A percentile compares a stretch with the other conserved stretches of the same genome.
Evolutionary conservation across 1,139 yeast genomes (phyloP).

Genomic region (Suhomyces kunorum): DNA sequence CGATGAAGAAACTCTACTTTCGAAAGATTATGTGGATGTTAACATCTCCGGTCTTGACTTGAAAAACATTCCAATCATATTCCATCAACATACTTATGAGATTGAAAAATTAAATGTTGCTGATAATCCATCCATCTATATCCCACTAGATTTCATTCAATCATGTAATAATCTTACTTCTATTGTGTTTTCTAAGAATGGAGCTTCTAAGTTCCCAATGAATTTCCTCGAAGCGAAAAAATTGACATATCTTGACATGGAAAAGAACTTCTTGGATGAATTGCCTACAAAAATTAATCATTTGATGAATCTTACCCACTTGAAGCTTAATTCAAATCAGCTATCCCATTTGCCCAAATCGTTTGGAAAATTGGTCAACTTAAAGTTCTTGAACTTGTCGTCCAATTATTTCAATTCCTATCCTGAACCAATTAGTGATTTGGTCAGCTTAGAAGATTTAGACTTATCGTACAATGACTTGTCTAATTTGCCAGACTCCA

Average conservation of each 20-base stretch:
- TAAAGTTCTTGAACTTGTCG: constrained; percentile 69
- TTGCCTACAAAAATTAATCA: constrained; percentile 61
- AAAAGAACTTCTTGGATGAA: constrained; percentile 70
- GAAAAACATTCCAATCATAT: constrained; percentile 80
- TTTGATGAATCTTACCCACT: constrained; percentile 53
- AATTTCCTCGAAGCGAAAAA: constrained; percentile 70
- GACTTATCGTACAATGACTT: constrained; percentile 85
- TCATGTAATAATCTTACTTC: constrained; percentile 71
- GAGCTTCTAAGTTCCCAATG: constrained; percentile 71
- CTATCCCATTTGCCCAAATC: constrained; percentile 64
- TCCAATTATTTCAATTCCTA: constrained; percentile 73
- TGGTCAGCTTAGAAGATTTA: constrained; percentile 61
- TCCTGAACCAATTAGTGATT: constrained; percentile 68
- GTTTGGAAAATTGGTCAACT: constrained; percentile 54
- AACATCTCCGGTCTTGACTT: constrained; percentile 73
- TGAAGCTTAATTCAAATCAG: constrained; percentile 73
- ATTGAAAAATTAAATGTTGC: constrained; percentile 83
- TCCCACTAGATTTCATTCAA: constrained; percentile 85
- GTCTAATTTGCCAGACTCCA: constrained; percentile 57
- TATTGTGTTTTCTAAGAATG: constrained; percentile 70
- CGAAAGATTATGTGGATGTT: constrained; percentile 72
- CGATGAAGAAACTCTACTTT: constrained; percentile 63
- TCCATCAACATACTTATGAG: constrained; percentile 80
- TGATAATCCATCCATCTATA: constrained; percentile 79
- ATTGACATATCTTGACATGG: constrained; percentile 71